phyloP scores from a whole-genome alignment of 2,329 filamentous ascomycete species.

The Kalmusia sp. region DNA sequence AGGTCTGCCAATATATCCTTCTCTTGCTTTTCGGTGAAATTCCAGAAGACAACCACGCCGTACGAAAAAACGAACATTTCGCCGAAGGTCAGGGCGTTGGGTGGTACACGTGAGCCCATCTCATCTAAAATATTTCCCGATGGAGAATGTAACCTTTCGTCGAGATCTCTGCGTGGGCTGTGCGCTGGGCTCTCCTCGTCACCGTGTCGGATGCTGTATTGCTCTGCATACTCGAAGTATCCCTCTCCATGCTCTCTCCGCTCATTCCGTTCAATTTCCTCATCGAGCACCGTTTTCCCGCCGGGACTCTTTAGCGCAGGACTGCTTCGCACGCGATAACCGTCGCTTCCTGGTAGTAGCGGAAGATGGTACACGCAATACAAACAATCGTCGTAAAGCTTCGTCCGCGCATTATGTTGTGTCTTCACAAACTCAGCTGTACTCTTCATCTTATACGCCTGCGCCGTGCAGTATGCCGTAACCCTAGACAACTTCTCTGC shows the following conservation, averaged over 20 bases:
- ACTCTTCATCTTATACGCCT: slow-evolving; percentile 86
- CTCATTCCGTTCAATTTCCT: slow-evolving; percentile 96
- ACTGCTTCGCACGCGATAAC: slow-evolving; percentile 86
- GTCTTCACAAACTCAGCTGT: slow-evolving; percentile 90
- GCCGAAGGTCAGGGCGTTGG: slow-evolving; percentile 79
- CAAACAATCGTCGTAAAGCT: slow-evolving; percentile 96
- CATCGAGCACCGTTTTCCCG: slow-evolving; percentile 88
- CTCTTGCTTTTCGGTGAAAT: slow-evolving; percentile 94
- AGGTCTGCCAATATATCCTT: slow-evolving; percentile 95
- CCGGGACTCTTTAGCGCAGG: slow-evolving; percentile 92
- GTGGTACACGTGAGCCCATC: slow-evolving; percentile 63
- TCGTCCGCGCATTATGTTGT: slow-evolving; percentile 88
- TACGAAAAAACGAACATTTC: slow-evolving; percentile 99
- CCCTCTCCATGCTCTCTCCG: slow-evolving; percentile 87
- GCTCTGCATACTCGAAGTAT: slow-evolving; percentile 78
- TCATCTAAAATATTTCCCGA: slow-evolving; percentile 9
- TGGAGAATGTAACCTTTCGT: slow-evolving; percentile 18
- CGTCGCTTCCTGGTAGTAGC: slow-evolving; percentile 82
- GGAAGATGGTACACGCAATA: slow-evolving; percentile 96
- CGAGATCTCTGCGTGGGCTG: slow-evolving; percentile 20
- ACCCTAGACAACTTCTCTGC: slow-evolving; percentile 87
- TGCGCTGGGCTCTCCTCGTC: slow-evolving; percentile 37
- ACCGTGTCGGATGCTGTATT: slow-evolving; percentile 55
- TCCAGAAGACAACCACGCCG: slow-evolving; percentile 98
- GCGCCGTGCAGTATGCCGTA: slow-evolving; percentile 95